Base-by-base conservation (phyloP, 305 asterid species). In the Solanum chacoense region DNA sequence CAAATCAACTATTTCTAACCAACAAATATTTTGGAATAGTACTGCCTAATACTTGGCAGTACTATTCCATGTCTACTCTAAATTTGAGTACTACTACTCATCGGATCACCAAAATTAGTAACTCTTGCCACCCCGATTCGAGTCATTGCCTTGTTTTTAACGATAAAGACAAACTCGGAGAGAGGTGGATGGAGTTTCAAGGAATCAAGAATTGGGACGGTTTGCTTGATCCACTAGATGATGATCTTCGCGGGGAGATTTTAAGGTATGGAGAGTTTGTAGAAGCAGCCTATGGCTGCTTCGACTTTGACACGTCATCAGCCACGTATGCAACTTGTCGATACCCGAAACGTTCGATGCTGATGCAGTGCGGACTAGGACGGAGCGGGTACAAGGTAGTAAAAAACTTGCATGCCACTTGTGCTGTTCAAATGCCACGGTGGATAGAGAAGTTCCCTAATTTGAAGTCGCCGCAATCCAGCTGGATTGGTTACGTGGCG, bases 401-500 rank as follows among this genome's bases (percentile, higher is more conserved):
- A 63, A 63, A 63, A 63, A 22, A 88, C 85, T 76, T 97, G 85
- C 91, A 88, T 76, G 98, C 98, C 90, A 96, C 98, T 5, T 94
- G 96, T 2, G 96, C 96, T 31, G 89, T 91, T 72, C 92, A 88
- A 29, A 90, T 94, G 45, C 98, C 98, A 3, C 29, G 85, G 3
- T 97, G 98, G 98, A 89, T 89, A 0, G 90, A 91, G 20, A 93
- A 88, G 74, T 89, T 89, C 3, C 97, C 98, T 8, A 89, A 87
- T 0, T 92, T 97, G 95, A 92, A 90, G 88, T 22, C 35, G 11
- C 84, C 91, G 10, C 93, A 26, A 77, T 93, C 97, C 18, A 93
- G 98, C 92, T 96, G 98, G 98, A 92, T 97, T 1, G 99, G 98
- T 3, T 97, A 96, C 81, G 98, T 97, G 89, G 99, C 99, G 1